A percentile compares a stretch with the other conserved stretches of the same genome.
Evolutionary conservation across 75 land plant species (phyloP).

Genomic region (Chamaecyparis obtusa): DNA sequence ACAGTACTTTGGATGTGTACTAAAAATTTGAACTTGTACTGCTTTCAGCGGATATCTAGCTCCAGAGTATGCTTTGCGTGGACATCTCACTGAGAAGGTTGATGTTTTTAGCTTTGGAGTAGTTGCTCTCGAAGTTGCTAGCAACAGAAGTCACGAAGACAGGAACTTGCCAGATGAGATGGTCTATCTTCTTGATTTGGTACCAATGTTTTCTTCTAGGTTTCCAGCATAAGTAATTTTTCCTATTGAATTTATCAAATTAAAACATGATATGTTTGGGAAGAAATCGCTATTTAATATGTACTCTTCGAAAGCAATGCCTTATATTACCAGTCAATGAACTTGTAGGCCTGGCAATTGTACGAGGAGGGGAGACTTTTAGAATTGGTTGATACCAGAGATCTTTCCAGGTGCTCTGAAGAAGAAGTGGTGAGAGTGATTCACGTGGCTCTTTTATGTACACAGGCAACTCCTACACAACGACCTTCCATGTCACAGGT

Average conservation of each 20-base stretch:
- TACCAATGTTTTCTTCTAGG: background rate
- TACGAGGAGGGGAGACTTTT: constrained; percentile 28
- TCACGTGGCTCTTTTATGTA: constrained; percentile 23
- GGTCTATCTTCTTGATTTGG: constrained; percentile 6
- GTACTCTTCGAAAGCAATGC: background rate
- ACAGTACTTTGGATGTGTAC: background rate
- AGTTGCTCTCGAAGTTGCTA: constrained; percentile 30
- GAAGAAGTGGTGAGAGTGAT: constrained; percentile 26
- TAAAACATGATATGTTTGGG: background rate
- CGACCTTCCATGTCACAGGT: constrained; percentile 27
- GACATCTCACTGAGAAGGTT: constrained; percentile 33
- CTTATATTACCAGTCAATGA: background rate
- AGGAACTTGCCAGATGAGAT: background rate
- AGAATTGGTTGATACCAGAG: constrained; percentile 26
- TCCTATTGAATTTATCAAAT: background rate
- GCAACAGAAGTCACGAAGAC: constrained; percentile 8
- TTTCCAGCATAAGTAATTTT: background rate
- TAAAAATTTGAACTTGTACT: background rate
- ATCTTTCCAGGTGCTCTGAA: constrained; percentile 13
- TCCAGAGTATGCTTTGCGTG: constrained; percentile 44
- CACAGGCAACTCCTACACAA: constrained; percentile 17
- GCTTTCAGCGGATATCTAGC: constrained; percentile 35
- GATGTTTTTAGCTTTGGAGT: constrained; percentile 52
- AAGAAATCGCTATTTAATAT: background rate
- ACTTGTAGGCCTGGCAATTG: constrained; percentile 25